phyloP scores from a whole-genome alignment of 306 rosid genomes.

The Fragaria nilgerrensis region DNA sequence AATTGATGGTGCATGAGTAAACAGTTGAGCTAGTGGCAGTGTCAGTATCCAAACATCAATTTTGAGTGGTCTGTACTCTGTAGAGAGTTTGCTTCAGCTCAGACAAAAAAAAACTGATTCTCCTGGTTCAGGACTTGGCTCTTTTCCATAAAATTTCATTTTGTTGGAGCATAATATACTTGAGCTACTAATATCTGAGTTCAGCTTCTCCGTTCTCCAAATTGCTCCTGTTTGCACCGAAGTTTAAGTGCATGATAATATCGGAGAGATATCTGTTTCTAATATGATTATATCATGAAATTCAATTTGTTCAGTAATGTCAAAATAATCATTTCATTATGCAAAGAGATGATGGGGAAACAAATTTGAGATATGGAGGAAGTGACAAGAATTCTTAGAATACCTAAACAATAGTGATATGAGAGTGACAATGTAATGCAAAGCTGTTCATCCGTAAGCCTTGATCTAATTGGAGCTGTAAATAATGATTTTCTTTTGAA shows the following conservation, averaged over 20 bases:
- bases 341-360: not conserved
- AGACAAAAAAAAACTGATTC: conserved; percentile 31
- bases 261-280: not conserved
- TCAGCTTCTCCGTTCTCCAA: conserved; percentile 28
- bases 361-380: no score
- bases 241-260: not conserved
- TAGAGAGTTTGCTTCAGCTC: conserved; percentile 30
- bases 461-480: no score
- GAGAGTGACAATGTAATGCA: no score
- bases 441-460: no score
- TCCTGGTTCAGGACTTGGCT: conserved; percentile 37
- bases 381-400: no score
- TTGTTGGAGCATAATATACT: conserved; percentile 19
- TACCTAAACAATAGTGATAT: no score
- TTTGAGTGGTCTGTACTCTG: conserved; percentile 14
- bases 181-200: not conserved
- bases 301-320: not conserved
- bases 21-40: conserved; percentile 24
- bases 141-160: conserved; percentile 37
- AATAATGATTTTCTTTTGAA: no score
- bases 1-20: conserved; percentile 13
- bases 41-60: conserved; percentile 8
- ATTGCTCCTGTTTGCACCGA: conserved; percentile 12
- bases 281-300: not conserved
- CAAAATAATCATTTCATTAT: not conserved